Conservation (phyloP, 768 basidiomycete species). For the Lactifluus echinatus region DNA sequence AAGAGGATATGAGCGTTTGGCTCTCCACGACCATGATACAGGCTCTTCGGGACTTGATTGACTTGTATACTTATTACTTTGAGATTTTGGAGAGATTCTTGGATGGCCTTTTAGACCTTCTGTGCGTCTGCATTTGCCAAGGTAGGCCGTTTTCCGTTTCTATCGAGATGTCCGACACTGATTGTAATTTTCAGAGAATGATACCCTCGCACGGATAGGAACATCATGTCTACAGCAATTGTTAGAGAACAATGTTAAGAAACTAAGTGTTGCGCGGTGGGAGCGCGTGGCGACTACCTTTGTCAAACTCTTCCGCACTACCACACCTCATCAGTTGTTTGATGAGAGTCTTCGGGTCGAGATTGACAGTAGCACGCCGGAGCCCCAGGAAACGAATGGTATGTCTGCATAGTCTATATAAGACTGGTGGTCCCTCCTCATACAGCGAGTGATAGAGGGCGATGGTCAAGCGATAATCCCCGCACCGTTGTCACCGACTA, state of each 20-base stretch:
- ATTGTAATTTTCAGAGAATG: slow-evolving; percentile 68
- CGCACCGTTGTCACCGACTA: slow-evolving; percentile 78
- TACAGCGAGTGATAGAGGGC: slow-evolving; percentile 41
- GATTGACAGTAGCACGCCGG: slow-evolving; percentile 51
- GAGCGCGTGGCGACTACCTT: slow-evolving; percentile 88
- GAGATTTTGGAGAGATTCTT: slow-evolving; percentile 82
- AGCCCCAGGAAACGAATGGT: slow-evolving; percentile 42
- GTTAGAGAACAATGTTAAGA: slow-evolving; percentile 84
- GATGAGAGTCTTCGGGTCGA: slow-evolving; percentile 86
- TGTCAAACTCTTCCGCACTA: slow-evolving; percentile 93
- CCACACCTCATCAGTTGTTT: slow-evolving; percentile 94
- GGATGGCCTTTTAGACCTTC: slow-evolving; percentile 86
- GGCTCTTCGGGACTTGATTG: slow-evolving; percentile 89
- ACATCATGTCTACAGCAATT: slow-evolving; percentile 97
- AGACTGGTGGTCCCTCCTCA: slow-evolving; percentile 11
- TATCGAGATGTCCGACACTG: not conserved
- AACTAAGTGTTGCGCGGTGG: slow-evolving; percentile 80
- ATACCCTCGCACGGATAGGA: slow-evolving; percentile 93
- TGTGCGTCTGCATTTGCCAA: slow-evolving; percentile 98
- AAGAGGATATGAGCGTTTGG: slow-evolving; percentile 99
- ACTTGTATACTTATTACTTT: slow-evolving; percentile 94
- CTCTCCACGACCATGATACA: slow-evolving; percentile 98
- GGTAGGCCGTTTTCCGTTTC: slow-evolving; percentile 42
- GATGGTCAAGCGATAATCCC: slow-evolving; percentile 67
- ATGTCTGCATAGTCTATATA: not conserved